Conservation (phyloP, 306 rosid genomes). For the Elaeagnus macrophylla region DNA sequence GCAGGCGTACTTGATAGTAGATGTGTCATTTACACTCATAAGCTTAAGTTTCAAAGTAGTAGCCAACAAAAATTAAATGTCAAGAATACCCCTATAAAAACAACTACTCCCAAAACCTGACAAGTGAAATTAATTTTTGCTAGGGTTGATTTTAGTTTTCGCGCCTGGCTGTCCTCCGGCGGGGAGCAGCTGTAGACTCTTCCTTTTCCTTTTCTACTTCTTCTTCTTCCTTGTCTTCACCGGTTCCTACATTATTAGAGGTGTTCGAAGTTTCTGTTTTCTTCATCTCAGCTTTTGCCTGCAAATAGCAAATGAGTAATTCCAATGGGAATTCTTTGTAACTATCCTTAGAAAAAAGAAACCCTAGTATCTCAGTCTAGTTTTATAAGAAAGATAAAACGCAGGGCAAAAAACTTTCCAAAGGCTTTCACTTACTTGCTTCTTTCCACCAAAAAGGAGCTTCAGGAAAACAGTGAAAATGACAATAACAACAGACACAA, state of each 20-base stretch:
- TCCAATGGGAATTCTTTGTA: not conserved
- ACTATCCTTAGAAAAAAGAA: not conserved
- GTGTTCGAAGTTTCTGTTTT: conserved; percentile 29
- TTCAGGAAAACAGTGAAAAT: conserved; percentile 44
- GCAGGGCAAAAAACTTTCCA: not conserved
- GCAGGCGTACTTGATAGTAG: no score
- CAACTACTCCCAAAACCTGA: no score
- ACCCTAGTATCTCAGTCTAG: no score
- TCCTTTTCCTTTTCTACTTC: conserved; percentile 36
- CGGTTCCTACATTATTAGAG: conserved; percentile 27
- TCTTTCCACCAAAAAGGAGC: conserved; percentile 72
- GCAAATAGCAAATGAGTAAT: conserved; percentile 4
- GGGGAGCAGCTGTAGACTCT: conserved; percentile 56
- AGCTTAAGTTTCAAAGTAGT: no score
- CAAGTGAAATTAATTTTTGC: no score
- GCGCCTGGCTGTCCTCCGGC: conserved; percentile 57
- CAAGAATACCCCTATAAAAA: no score
- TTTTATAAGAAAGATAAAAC: not conserved
- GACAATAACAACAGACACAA: conserved; percentile 47
- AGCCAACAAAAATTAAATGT: no score
- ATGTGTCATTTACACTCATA: no score
- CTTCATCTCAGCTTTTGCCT: conserved; percentile 38
- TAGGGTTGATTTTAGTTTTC: conserved; percentile 27
- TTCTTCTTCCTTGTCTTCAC: conserved; percentile 26
- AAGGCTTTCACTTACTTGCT: conserved; percentile 35